phyloP scores from a whole-genome alignment of 2,329 filamentous ascomycete genomes.

The Penicillium brevicompactum region DNA sequence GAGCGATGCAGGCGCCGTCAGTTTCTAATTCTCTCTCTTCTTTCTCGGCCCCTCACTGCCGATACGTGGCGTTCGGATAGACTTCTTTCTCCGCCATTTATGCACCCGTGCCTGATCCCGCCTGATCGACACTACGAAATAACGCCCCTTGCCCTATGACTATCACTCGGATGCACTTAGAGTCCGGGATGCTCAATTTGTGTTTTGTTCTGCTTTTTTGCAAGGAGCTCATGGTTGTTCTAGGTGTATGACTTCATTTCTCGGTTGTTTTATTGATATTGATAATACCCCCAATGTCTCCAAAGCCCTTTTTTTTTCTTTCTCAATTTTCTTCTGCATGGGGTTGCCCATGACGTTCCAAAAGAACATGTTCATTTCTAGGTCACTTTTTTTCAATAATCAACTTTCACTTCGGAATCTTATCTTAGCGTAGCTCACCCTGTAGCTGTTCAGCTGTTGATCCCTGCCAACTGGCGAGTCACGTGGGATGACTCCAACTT shows the following conservation, averaged over 20 bases:
- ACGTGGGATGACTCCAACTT: conserved; percentile 12
- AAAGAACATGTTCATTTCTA: conserved; percentile 4
- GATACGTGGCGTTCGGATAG: conserved; percentile 19
- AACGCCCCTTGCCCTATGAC: conserved; percentile 24
- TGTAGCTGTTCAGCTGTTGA: neutral
- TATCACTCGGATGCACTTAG: conserved; percentile 26
- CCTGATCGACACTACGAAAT: conserved; percentile 19
- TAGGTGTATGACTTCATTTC: conserved; percentile 23
- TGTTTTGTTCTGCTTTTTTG: conserved; percentile 5
- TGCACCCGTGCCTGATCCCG: conserved; percentile 13
- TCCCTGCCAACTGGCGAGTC: neutral
- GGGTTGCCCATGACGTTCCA: conserved; percentile 4
- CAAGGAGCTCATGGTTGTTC: conserved; percentile 12
- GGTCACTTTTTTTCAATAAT: neutral
- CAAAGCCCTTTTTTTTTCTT: conserved; percentile 16
- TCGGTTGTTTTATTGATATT: conserved; percentile 39
- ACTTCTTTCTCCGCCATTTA: conserved; percentile 8
- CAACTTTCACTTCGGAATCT: no score
- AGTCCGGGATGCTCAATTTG: conserved; percentile 14
- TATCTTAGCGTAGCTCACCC: no score
- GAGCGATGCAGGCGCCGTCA: conserved; percentile 47
- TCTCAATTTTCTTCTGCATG: conserved; percentile 9
- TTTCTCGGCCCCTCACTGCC: conserved; percentile 6
- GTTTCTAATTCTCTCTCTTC: conserved; percentile 32
- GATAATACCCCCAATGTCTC: conserved; percentile 36